phyloP scores from a whole-genome alignment of 2,329 filamentous ascomycete genomes.

The Trichoderma sp. region DNA sequence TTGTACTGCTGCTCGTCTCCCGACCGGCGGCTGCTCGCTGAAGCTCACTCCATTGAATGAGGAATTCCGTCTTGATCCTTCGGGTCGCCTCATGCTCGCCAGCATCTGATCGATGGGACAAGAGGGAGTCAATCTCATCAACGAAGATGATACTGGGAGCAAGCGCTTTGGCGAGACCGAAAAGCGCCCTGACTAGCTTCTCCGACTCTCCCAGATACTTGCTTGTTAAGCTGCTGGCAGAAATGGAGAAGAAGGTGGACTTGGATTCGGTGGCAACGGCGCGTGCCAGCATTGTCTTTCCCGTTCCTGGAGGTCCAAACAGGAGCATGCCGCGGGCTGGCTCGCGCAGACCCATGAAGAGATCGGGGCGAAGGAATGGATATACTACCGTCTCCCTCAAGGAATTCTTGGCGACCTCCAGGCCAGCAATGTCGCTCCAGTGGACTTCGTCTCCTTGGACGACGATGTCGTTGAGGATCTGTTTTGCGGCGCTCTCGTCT shows the following conservation, averaged over 20 bases:
- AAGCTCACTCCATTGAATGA: conserved; percentile 96
- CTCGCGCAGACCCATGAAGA: conserved; percentile 94
- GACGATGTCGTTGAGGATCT: conserved; percentile 95
- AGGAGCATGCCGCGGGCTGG: conserved; percentile 93
- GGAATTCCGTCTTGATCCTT: conserved; percentile 94
- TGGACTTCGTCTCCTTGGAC: conserved; percentile 92
- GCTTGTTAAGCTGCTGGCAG: conserved; percentile 88
- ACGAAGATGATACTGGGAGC: conserved; percentile 98
- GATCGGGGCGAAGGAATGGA: conserved; percentile 88
- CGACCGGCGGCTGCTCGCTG: conserved; percentile 88
- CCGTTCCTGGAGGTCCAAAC: conserved; percentile 95
- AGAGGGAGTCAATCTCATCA: conserved; percentile 93
- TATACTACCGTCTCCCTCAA: conserved; percentile 96
- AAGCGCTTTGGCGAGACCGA: conserved; percentile 82
- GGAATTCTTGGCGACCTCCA: conserved; percentile 87
- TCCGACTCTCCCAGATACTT: conserved; percentile 97
- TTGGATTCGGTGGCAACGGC: conserved; percentile 90
- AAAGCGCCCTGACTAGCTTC: conserved; percentile 91
- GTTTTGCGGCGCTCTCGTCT: conserved; percentile 79
- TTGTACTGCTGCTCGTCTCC: conserved; percentile 68
- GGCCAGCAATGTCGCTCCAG: conserved; percentile 89
- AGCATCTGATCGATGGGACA: conserved; percentile 79
- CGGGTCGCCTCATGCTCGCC: conserved; percentile 92
- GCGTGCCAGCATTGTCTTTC: conserved; percentile 96
- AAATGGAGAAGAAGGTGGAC: conserved; percentile 97